Base-by-base conservation (phyloP, 148 eudicot genomes). In the Simmondsia chinensis region DNA sequence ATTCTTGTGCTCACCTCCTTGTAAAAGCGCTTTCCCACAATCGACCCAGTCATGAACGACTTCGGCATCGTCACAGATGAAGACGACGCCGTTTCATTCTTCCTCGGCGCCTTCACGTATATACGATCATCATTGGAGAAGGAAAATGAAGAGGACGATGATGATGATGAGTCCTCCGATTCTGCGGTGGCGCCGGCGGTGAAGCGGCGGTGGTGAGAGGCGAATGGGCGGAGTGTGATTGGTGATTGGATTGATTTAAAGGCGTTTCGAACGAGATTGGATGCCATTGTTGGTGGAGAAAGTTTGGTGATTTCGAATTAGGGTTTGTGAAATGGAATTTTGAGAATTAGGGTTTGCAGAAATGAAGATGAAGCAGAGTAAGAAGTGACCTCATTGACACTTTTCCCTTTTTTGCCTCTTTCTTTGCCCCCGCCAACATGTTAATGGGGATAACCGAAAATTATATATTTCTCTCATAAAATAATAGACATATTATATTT, bases 31-130 rank as follows among this genome's bases (percentile, higher is more conserved):
- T 55, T 84, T 0, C 97, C 97, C 9, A 81, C 93, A 1, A 84
- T 71, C 45, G 95, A 87, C 4, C 97, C 97, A 0, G 97, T 84
- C 87, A 81, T 78, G 60, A 76, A 89, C 5, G 97, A 73, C 84
- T 49, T 64, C 6, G 97, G 93, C 87, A 89, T 89, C 2, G 81
- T 66, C 57, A 89, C 97, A 8, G 96, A 66, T 1, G 82, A 63
- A 2, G 58, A 53, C 7, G 68, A 19, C 20, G 65, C 3, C 11
- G 51, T n/a, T 18, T 54, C 10, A 5, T 42, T 37, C 30, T 63
- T 63, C 23, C 25, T 66, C 2, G 61, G 65, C 6, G 54, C 53
- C 50, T 72, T 77, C 12, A 84, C 8, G 30, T 52, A 49, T 20
- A 81, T 68, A 25, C n/a, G 42, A 19, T 61, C 69, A 24, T 68